Evolutionary conservation across 1,284 basidiomycete species (phyloP).

Genomic region (Cryptococcus wingfieldii): DNA sequence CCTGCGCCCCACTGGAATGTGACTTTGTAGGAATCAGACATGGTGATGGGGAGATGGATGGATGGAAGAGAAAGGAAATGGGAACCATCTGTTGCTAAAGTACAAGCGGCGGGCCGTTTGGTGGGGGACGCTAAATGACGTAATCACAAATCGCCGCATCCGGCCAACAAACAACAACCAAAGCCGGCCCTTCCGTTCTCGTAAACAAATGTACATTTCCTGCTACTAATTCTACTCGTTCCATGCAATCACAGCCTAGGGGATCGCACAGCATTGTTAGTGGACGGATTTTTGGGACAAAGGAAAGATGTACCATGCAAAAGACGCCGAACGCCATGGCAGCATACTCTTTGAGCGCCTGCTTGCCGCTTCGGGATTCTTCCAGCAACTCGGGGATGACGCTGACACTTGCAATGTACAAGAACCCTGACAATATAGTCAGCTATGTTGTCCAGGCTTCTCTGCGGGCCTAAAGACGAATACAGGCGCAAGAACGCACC

Average conservation of each 20-base stretch:
- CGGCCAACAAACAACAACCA: no score
- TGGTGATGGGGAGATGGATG: no score
- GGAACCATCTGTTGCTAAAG: no score
- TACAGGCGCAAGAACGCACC: slow-evolving; percentile 47
- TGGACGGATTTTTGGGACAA: background rate
- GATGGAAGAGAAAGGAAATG: no score
- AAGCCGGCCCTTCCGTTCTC: no score
- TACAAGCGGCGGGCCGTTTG: no score
- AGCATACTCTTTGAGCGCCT: slow-evolving; percentile 82
- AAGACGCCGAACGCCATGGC: slow-evolving; percentile 82
- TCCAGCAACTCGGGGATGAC: slow-evolving; percentile 78
- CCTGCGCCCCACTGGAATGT: slow-evolving; percentile 46
- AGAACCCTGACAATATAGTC: slow-evolving; percentile 57
- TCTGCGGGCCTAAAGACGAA: background rate
- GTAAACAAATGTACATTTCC: background rate
- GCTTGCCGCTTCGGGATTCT: slow-evolving; percentile 77
- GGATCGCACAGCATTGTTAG: background rate
- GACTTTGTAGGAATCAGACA: slow-evolving; percentile 4
- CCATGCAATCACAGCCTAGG: slow-evolving; percentile 53
- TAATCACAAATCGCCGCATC: no score
- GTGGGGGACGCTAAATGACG: no score
- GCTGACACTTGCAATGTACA: slow-evolving; percentile 85
- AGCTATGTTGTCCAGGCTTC: background rate
- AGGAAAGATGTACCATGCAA: slow-evolving; percentile 63
- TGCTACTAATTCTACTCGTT: slow-evolving; percentile 63